Percentiles rank a stretch among this genome's conserved stretches.
Conservation (phyloP, 495 filamentous ascomycete genomes). For the Talaromyces adpressus region DNA sequence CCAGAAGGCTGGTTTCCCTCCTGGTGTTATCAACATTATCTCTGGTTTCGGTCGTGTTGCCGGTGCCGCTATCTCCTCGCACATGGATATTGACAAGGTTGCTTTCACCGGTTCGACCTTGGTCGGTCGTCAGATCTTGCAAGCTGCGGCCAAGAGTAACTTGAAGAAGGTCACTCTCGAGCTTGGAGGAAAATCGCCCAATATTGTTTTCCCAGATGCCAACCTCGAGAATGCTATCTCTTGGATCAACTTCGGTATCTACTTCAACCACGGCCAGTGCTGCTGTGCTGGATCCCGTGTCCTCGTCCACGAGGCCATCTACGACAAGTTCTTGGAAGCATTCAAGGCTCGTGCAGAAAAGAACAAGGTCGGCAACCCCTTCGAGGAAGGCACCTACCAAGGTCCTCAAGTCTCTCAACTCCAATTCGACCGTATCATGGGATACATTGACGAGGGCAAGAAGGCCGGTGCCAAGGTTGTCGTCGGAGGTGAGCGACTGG, state of each 20-base stretch:
- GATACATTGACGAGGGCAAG: constrained; percentile 90
- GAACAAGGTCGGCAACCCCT: constrained; percentile 92
- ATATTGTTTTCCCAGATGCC: constrained; percentile 95
- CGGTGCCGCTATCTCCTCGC: constrained; percentile 83
- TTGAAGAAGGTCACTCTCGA: constrained; percentile 99
- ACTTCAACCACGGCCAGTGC: constrained; percentile 98
- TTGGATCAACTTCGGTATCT: constrained; percentile 98
- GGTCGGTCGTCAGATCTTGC: constrained; percentile 88
- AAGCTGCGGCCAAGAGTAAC: constrained; percentile 91
- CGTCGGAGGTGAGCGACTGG: constrained; percentile 80
- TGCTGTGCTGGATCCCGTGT: constrained; percentile 95
- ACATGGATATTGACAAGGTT: constrained; percentile 98
- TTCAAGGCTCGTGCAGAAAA: constrained; percentile 80
- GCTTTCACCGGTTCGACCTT: constrained; percentile 95
- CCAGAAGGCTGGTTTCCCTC: constrained; percentile 94
- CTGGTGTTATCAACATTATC: constrained; percentile 92
- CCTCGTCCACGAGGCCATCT: constrained; percentile 92
- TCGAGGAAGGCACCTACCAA: constrained; percentile 84
- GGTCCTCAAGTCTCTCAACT: constrained; percentile 92
- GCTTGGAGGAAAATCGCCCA: constrained; percentile 95
- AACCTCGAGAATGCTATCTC: constrained; percentile 94
- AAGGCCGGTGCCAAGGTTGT: constrained; percentile 79
- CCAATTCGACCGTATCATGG: constrained; percentile 97
- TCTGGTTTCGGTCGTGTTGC: constrained; percentile 86
- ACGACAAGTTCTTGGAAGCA: constrained; percentile 83